Evolutionary conservation across 345 rosid genomes (phyloP), one percentile per base, ranked within the genome.

Genomic region (Isatis tinctoria): DNA sequence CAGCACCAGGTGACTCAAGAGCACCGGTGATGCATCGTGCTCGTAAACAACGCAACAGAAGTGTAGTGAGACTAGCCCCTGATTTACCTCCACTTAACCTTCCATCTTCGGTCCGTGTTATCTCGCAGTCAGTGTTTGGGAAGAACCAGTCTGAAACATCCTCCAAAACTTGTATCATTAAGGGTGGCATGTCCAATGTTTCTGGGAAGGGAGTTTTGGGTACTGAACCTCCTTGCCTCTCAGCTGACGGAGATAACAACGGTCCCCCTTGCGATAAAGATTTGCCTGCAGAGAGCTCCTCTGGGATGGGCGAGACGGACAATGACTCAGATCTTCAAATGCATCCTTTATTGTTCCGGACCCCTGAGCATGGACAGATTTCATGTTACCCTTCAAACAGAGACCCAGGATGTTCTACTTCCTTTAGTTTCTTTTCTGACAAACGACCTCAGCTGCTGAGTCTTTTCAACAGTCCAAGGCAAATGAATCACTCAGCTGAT

Each of bases 61-160:
- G 77, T 41, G 72, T 95, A 62, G 99, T 95, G 77, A 95, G 89
- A 80, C 85, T 90, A 77, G 96, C 98, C 59, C 99, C 98, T 70
- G 97, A 87, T 70, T 78, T 95, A 73, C 98, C 99, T 48, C 92
- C 92, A 3, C 88, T 95, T 68, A 90, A 90, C 86, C 99, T 95
- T 82, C 99, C 97, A 41, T 87, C 89, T 18, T 83, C 96, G 35
- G 97, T 88, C 64, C 91, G 92, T 79, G 85, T 95, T 53, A 83
- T 95, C 78, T 81, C 99, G 1, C 87, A 83, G 78, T 76, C 94
- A 71, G 87, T 81, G 78, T 83, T 88, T 63, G 75, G 77, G 60
- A 83, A 69, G 77, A 70, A 77, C 69, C 85, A 79, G 43, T 45
- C 77, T 74, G 85, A 80, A 61, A 69, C 74, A 36, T 77, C 82